A percentile compares a stretch with the other conserved stretches of the same genome.
These are phyloP conservation scores for Citrus australasica DNA, from an alignment of 345 rosid genomes.

Conservation along the genomic window DNA sequence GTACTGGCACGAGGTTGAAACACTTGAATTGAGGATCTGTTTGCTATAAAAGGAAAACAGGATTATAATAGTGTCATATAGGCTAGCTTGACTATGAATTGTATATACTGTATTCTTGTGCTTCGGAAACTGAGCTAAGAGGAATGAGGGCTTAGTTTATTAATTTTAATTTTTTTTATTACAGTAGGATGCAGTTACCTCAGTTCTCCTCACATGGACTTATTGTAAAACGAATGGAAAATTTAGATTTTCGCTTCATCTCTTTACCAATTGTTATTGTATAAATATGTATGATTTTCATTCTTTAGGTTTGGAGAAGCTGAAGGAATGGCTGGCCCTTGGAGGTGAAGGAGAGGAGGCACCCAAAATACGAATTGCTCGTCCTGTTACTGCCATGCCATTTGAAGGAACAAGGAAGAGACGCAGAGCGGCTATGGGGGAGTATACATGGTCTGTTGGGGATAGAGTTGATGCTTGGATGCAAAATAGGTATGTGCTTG, in stretches of 20 bases:
- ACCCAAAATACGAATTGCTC: constrained; percentile 76
- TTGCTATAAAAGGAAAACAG: neutral
- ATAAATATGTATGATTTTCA: constrained; percentile 10
- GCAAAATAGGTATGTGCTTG: constrained; percentile 58
- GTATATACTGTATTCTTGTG: neutral
- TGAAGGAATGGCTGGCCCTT: constrained; percentile 88
- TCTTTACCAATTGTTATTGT: neutral
- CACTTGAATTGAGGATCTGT: neutral
- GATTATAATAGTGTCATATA: neutral
- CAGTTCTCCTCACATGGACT: neutral
- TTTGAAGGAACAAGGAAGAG: constrained; percentile 96
- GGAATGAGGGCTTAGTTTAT: neutral
- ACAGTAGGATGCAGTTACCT: neutral
- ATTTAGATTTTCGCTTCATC: neutral
- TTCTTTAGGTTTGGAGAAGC: constrained; percentile 55
- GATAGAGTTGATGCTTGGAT: constrained; percentile 92
- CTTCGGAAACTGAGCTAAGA: neutral
- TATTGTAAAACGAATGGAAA: neutral
- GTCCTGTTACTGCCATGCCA: constrained; percentile 59
- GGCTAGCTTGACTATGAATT: neutral
- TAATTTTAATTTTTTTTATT: neutral
- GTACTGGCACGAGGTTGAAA: neutral
- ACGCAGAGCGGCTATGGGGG: constrained; percentile 75
- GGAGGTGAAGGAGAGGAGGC: constrained; percentile 49
- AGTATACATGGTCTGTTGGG: constrained; percentile 78